Percentiles rank a stretch among this genome's conserved stretches.
Evolutionary conservation across 768 basidiomycete genomes (phyloP).

Genomic region (Agaricus bisporus): DNA sequence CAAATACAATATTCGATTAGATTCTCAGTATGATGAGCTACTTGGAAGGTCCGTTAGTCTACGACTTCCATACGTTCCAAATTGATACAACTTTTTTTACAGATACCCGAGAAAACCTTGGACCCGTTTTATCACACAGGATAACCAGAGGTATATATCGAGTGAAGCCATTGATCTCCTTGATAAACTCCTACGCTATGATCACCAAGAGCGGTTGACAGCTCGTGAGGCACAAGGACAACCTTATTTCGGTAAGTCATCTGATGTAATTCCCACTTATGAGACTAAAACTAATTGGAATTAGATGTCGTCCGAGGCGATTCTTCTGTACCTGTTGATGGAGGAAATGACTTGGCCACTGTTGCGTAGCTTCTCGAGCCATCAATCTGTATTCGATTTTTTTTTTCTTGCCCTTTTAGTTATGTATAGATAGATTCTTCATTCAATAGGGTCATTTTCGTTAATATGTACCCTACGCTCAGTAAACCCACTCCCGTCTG

Average conservation of each 20-base stretch:
- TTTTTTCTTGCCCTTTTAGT: constrained; percentile 22
- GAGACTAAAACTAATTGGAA: constrained; percentile 10
- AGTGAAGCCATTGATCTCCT: constrained; percentile 96
- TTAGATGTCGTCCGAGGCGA: constrained; percentile 60
- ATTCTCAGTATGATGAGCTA: constrained; percentile 94
- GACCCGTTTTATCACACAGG: constrained; percentile 91
- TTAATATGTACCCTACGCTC: too few species aligned
- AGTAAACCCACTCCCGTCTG: too few species aligned
- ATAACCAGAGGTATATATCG: constrained; percentile 93
- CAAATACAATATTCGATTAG: constrained; percentile 93
- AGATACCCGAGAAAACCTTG: constrained; percentile 94
- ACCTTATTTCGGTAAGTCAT: constrained; percentile 76
- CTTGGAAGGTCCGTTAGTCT: constrained; percentile 70
- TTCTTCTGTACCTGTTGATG: constrained; percentile 42
- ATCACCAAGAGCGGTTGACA: constrained; percentile 94
- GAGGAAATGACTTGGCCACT: constrained; percentile 59
- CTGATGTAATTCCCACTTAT: constrained; percentile 11
- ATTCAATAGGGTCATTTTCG: constrained; percentile 12
- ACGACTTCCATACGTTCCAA: background rate
- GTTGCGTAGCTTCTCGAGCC: constrained; percentile 30
- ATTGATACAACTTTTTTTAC: constrained; percentile 3
- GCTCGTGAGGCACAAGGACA: constrained; percentile 90
- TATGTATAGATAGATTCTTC: constrained; percentile 27
- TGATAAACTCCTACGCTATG: constrained; percentile 92
- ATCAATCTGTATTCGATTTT: constrained; percentile 16